These are phyloP conservation scores for Fonsecaea monophora DNA, from an alignment of 2,329 filamentous ascomycete species.

Conservation along the genomic window DNA sequence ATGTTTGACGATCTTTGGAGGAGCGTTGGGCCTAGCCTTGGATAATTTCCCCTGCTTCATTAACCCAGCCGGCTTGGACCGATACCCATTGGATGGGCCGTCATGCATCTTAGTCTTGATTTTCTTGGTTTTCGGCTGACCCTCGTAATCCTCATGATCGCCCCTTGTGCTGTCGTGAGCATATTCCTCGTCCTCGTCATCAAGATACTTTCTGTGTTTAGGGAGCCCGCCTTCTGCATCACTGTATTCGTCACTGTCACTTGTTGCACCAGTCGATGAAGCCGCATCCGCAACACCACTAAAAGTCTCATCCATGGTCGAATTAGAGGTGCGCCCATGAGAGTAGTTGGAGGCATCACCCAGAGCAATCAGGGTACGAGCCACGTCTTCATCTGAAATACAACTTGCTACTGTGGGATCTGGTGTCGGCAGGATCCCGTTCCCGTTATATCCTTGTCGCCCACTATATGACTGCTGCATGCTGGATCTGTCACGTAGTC, in stretches of 20 bases:
- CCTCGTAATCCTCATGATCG: conserved; percentile 50
- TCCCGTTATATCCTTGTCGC: conserved; percentile 55
- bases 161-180: conserved; percentile 57
- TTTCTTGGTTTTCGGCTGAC: conserved; percentile 58
- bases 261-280: conserved; percentile 84
- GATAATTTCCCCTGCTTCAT: conserved; percentile 40
- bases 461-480: conserved; percentile 46
- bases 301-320: conserved; percentile 90
- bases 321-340: conserved; percentile 89
- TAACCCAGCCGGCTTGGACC: conserved; percentile 35
- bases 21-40: conserved; percentile 46
- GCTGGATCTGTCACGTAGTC: conserved; percentile 65
- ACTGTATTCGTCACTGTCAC: conserved; percentile 70
- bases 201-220: conserved; percentile 58
- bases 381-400: conserved; percentile 97
- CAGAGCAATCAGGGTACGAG: conserved; percentile 93
- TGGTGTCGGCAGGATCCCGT: conserved; percentile 82
- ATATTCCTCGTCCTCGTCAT: conserved; percentile 62
- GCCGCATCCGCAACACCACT: conserved; percentile 86
- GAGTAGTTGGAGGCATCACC: conserved; percentile 94
- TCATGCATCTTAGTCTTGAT: conserved; percentile 55
- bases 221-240: conserved; percentile 65
- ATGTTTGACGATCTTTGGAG: conserved; percentile 51
- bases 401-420: conserved; percentile 97
- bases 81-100: conserved; percentile 35